phyloP scores from a whole-genome alignment of 345 rosid species.

The Ceriops decandra region DNA sequence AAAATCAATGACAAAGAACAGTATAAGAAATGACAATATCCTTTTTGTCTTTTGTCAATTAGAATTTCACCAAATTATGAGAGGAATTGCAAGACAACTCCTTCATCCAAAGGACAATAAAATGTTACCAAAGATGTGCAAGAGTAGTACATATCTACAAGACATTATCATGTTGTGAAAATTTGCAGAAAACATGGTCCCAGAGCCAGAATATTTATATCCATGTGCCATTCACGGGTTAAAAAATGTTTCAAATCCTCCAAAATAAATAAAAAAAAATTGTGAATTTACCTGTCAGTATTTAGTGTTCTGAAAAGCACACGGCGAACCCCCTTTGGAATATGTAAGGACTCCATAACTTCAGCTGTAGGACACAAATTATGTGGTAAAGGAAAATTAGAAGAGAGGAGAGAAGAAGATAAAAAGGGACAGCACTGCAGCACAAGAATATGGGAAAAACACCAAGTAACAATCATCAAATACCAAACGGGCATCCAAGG shows the following conservation, averaged over 20 bases:
- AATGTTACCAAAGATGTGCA: no score
- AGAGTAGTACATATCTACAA: background rate
- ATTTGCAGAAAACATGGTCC: background rate
- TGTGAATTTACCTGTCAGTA: slow-evolving; percentile 58
- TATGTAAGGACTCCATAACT: slow-evolving; percentile 72
- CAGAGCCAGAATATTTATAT: background rate
- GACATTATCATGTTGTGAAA: background rate
- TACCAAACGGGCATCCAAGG: background rate
- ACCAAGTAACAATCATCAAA: background rate
- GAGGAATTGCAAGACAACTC: no score
- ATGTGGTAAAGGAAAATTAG: background rate
- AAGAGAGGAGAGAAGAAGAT: background rate
- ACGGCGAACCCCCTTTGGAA: slow-evolving; percentile 74
- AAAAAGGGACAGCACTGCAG: background rate
- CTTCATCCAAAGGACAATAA: no score
- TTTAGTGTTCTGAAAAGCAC: slow-evolving; percentile 83
- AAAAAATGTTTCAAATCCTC: background rate
- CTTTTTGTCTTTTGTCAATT: no score
- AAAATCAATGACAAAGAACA: no score
- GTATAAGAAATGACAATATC: no score
- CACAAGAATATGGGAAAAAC: no score
- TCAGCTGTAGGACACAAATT: slow-evolving; percentile 44
- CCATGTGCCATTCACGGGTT: background rate
- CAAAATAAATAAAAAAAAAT: no score
- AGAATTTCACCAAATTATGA: no score